A percentile compares a stretch with the other conserved stretches of the same genome.
Conservation (phyloP, 805 yeast species). For the Saccharomycopsis fibuligera region DNA sequence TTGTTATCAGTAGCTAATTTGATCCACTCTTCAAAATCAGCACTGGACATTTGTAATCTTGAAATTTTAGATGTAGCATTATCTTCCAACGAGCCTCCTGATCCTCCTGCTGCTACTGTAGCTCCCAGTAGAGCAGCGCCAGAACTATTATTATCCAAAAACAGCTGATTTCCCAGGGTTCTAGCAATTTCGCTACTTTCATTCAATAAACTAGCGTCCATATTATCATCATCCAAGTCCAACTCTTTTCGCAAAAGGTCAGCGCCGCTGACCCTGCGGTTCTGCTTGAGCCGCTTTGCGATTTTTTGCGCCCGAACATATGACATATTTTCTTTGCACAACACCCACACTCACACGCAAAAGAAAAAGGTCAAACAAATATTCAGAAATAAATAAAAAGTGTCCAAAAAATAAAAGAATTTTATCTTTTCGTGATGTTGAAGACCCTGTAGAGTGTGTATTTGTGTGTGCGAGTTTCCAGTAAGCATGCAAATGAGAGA, state of each 20-base stretch:
- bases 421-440: too few relatives aligned
- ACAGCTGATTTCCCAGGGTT: conserved; percentile 2
- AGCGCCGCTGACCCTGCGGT: conserved; percentile 30
- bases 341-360: too few relatives aligned
- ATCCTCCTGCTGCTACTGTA: background rate
- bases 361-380: too few relatives aligned
- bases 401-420: too few relatives aligned
- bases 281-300: conserved; percentile 22
- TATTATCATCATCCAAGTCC: conserved; percentile 17
- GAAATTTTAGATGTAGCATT: conserved; percentile 30
- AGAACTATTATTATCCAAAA: background rate
- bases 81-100: conserved; percentile 19
- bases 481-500: too few relatives aligned
- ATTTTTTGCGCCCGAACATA: conserved; percentile 15
- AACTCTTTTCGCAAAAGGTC: conserved; percentile 28
- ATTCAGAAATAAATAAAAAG: too few relatives aligned
- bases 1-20: conserved; percentile 77
- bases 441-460: too few relatives aligned
- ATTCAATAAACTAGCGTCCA: conserved; percentile 10
- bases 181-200: conserved; percentile 7
- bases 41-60: conserved; percentile 27
- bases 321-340: conserved; percentile 15
- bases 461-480: too few relatives aligned
- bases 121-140: conserved; percentile 1
- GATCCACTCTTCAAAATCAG: conserved; percentile 74